These are phyloP conservation scores for Ettlia oleoabundans DNA, from an alignment of 139 green algal species.

Conservation along the genomic window DNA sequence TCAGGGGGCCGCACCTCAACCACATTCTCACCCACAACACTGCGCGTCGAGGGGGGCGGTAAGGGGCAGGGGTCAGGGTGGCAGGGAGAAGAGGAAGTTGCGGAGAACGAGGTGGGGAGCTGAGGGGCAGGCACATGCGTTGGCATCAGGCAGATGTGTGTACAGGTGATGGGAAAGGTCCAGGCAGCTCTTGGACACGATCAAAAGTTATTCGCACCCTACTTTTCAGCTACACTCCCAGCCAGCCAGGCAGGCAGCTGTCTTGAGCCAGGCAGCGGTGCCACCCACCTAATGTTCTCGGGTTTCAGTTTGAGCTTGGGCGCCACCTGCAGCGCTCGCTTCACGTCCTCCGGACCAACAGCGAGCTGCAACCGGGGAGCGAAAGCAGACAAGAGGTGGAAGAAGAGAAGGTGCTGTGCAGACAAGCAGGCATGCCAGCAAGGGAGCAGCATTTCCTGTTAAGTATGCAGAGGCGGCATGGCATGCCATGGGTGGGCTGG, in stretches of 20 bases:
- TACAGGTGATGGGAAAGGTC: no score
- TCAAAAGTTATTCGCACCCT: no score
- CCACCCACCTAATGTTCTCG: slow-evolving; percentile 55
- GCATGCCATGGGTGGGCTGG: no score
- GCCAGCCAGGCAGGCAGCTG: no score
- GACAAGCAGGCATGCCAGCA: background rate
- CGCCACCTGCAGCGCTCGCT: slow-evolving; percentile 32
- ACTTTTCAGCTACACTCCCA: no score
- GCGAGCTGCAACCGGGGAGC: slow-evolving; percentile 74
- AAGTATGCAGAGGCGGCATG: no score
- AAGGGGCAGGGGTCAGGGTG: background rate
- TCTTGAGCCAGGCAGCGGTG: no score
- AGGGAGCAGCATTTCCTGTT: no score
- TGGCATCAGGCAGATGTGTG: no score
- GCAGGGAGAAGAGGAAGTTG: background rate
- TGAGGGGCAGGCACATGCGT: no score
- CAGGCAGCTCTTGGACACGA: no score
- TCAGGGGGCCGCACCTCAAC: slow-evolving; percentile 52
- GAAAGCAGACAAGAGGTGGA: background rate
- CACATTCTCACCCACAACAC: slow-evolving; percentile 39
- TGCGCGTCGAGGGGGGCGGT: slow-evolving; percentile 20
- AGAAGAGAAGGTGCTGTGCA: background rate
- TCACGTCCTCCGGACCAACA: slow-evolving; percentile 67
- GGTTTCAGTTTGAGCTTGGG: slow-evolving; percentile 84
- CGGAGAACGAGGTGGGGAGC: no score